Base-by-base conservation (phyloP, 2,329 filamentous ascomycete species). In the Pyrenophora tritici-repentis region DNA sequence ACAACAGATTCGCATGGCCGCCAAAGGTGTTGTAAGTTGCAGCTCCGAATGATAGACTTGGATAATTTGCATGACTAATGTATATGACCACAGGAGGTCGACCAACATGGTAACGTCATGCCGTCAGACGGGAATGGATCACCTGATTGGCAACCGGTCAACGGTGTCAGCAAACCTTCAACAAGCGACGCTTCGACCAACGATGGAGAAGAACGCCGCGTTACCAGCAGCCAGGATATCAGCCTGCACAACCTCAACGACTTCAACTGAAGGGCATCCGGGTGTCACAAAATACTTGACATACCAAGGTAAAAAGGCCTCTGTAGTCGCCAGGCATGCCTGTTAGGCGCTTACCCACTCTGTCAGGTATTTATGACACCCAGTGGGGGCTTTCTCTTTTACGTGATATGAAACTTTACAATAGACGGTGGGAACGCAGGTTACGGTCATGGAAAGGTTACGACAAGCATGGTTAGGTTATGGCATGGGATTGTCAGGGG, bases 1-100 rank as follows among this genome's bases (percentile, higher is more conserved):
- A 45, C 78, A 78, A 50, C 84, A 88, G 61, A 76, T 88, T 37
- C 78, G 81, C 52, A 82, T 89, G 58, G 84, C 86, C 14, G 79
- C 81, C 12, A 83, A 86, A 50, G 85, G 85, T 32, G 83, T 83
- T 12, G 76, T 68, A 61, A 63, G 67, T 67, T 14, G 4, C 26
- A 16, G 13, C 16, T 39, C n/a, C 6, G 42, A 10, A 20, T 18
- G 6, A 26, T 18, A 9, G 17, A n/a, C n/a, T 16, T 2, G 13
- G 24, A 29, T 29, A 9, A 4, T 38, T 26, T 37, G 2, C 31
- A 12, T 44, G 39, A 53, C 53, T 63, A 47, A 66, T 22, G 13
- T 31, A 31, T n/a, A 31, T 20, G 40, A 6, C 17, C 13, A 47
- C 38, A 70, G 65, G 70, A 80, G 29, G 80, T 87, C 14, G 80